phyloP scores from a whole-genome alignment of 106 monocot genomes.

The Phalaenopsis equestris region DNA sequence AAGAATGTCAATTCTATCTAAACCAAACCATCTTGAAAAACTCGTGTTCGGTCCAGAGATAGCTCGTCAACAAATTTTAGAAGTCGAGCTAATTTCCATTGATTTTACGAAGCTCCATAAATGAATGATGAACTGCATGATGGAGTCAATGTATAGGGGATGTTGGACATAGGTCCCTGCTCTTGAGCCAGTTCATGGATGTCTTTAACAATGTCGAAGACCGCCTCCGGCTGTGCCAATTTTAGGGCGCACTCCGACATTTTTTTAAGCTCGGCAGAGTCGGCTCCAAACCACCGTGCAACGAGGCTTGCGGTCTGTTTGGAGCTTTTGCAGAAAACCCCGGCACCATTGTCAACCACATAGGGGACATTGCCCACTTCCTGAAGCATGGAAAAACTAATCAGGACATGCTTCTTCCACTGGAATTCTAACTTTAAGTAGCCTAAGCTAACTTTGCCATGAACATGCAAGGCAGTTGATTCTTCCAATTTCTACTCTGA shows the following conservation, averaged over 20 bases:
- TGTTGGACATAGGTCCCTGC: slow-evolving; percentile 31
- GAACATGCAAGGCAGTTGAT: not conserved
- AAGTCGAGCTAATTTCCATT: not conserved
- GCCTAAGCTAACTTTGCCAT: not conserved
- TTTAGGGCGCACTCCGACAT: slow-evolving; percentile 62
- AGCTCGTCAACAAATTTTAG: not conserved
- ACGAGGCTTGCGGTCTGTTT: slow-evolving; percentile 51
- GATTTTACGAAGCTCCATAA: not conserved
- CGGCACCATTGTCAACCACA: slow-evolving; percentile 67
- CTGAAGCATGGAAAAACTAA: slow-evolving; percentile 15
- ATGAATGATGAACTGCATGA: slow-evolving; percentile 51
- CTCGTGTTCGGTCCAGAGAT: not conserved
- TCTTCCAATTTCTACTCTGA: not conserved
- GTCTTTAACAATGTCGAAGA: slow-evolving; percentile 64
- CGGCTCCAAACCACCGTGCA: slow-evolving; percentile 52
- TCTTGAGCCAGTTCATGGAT: slow-evolving; percentile 41
- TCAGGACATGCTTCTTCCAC: not conserved
- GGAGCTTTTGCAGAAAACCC: slow-evolving; percentile 56
- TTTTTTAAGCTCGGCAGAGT: slow-evolving; percentile 42
- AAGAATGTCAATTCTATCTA: not conserved
- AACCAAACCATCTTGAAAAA: not conserved
- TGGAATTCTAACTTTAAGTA: not conserved
- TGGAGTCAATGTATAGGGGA: slow-evolving; percentile 37
- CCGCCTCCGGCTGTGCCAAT: slow-evolving; percentile 68
- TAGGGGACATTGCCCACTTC: slow-evolving; percentile 83